Base-by-base conservation (phyloP, 2,329 filamentous ascomycete genomes). In the Neopestalotiopsis rosae region DNA sequence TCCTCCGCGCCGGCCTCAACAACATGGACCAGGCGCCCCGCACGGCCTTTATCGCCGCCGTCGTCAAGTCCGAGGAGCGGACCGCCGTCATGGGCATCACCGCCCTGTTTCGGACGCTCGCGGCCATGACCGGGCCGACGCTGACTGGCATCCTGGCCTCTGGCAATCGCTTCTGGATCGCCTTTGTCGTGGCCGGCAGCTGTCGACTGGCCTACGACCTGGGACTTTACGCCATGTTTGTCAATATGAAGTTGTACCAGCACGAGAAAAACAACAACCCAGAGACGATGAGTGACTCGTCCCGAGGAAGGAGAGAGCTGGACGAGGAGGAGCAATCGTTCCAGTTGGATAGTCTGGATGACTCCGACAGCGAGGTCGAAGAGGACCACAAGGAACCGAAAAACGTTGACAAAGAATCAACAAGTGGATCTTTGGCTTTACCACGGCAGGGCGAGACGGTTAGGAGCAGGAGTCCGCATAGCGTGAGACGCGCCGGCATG, bases 1-100 rank as follows among this genome's bases (percentile, higher is more conserved):
- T 91, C 32, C 76, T 92, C 24, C 85, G 90, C 5, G 83, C 89
- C 2, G 88, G 88, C 0, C 80, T 92, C 59, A 92, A 92, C 74
- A 89, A 87, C 71, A 91, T 92, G 89, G 90, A 92, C 71, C 90
- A 92, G 79, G 90, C 88, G 0, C 90, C 90, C 0, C 83, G 90
- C 2, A 82, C 89, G 0, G 90, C 90, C 0, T 88, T 92, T 68
- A 91, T 92, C 64, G 89, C 90, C 1, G 89, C 89, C 0, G 88
- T 91, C 0, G 90, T 92, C 2, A 86, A 84, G 70, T 87, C 89
- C 0, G 86, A 88, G 67, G 90, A 92, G 77, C 82, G 90, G 1
- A 92, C 90, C 0, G 90, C 89, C 0, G 89, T 90, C n/a, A 90
- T 92, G 88, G 90, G 90, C 13, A 90, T 92, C 72, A 91, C 89